Evolutionary conservation across 345 rosid species (phyloP).

Genomic region (Crucihimalaya himalaica): DNA sequence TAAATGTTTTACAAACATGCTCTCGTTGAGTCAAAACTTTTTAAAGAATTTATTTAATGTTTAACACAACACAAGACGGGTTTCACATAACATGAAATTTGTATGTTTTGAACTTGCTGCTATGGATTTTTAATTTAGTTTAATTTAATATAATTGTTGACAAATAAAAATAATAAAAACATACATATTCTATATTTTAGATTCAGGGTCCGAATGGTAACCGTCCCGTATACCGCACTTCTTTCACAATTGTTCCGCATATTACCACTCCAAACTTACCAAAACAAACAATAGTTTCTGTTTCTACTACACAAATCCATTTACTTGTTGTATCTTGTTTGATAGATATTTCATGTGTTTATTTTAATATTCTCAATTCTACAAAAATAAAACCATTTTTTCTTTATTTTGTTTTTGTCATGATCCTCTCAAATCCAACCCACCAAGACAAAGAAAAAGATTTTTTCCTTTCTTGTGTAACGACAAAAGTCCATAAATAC

Average conservation of each 20-base stretch:
- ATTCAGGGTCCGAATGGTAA: too few species aligned
- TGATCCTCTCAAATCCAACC: constrained; percentile 18
- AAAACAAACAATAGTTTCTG: background rate
- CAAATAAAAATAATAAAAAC: background rate
- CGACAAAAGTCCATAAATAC: constrained; percentile 39
- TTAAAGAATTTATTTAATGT: background rate
- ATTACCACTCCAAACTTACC: background rate
- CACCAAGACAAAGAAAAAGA: constrained; percentile 23
- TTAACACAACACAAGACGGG: background rate
- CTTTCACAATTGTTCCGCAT: too few species aligned
- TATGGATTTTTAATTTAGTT: background rate
- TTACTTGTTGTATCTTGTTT: background rate
- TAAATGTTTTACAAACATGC: background rate
- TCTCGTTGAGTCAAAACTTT: background rate
- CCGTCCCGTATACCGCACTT: too few species aligned
- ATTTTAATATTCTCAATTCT: background rate
- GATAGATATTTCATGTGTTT: background rate
- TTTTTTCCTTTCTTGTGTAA: constrained; percentile 5
- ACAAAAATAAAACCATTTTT: background rate
- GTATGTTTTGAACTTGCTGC: background rate
- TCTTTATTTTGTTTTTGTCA: background rate
- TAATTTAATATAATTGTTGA: background rate
- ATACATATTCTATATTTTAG: too few species aligned
- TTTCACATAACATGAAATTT: background rate
- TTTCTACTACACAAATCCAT: background rate